Evolutionary conservation across 805 yeast species (phyloP), one percentile per base, ranked within the genome.

Genomic region (Saccharomycopsis microspora): DNA sequence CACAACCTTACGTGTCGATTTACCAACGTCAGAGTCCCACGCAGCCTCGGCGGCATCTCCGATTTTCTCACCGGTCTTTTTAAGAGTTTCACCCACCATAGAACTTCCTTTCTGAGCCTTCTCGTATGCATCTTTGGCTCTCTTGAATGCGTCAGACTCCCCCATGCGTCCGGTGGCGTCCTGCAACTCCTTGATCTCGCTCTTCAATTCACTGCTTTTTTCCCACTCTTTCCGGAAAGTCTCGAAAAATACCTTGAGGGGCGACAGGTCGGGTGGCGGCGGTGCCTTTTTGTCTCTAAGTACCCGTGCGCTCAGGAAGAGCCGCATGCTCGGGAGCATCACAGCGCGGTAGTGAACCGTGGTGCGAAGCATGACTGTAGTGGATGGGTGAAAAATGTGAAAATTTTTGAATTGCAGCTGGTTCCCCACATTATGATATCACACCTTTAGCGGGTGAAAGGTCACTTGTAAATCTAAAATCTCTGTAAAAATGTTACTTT

Each of bases 161-260:
- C 95, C 86, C 63, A 93, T 75, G 58, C 88, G 79, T 39, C 96
- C 97, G 3, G 97, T 86, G 56, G 94, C 97, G 66, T 89, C 96
- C 62, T 87, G 95, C 47, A 93, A 73, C 10, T 96, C 95, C 65
- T 90, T 93, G 61, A 93, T 87, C 58, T 88, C 87, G 48, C 86
- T 88, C 60, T 89, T 94, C 51, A 93, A 74, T 63, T 93, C 97
- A 60, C 76, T 75, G 44, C 88, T 81, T 64, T 93, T 90, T 62
- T 83, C 80, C 81, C 96, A 89, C 67, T 93, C 99, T 50, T 74
- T 72, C 60, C 76, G 82, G 70, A 93, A 93, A 0, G 97, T 90
- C 54, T 93, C 94, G 55, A 87, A 78, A 64, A 93, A 93, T 48
- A 93, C 96, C 63, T 87, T 88, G 61, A 88, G 67, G 11, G 99